Evolutionary conservation across 1,284 basidiomycete species (phyloP), one percentile per base, ranked within the genome.

Genomic region (Cronartium quercuum): DNA sequence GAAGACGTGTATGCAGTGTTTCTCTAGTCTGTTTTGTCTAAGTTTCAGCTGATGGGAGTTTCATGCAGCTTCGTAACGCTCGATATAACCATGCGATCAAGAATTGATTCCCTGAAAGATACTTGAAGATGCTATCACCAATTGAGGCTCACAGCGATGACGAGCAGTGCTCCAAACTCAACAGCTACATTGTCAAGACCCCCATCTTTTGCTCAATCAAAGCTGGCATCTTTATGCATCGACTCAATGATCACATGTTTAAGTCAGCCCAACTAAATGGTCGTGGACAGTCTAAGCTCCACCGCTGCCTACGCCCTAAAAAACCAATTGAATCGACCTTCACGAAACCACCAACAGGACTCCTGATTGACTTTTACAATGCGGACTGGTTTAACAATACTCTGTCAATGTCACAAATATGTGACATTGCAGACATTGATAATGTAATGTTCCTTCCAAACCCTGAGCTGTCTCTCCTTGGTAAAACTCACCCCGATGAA

Each of bases 151-250:
- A 67, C 35, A 67, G 65, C 21, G 42, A 67, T 24, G 41, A 67
- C 21, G 65, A 67, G 21, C 55, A 51, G 13, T 6, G 35, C 34
- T 4, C 13, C 18, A 67, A 67, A 34, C 34, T 24, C 35, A 35
- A 29, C 13, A 29, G 34, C n/a, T 67, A 47, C 21, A 34, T 51
- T 29, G 55, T 67, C 65, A 67, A 67, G 42, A 67, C 42, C 29
- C 24, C 55, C 2, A 24, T 21, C 15, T 67, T 12, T 29, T 10
- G 44, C 10, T 67, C 42, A 5, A 40, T 4, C 6, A 47, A 67
- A 29, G 15, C 65, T 10, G 55, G 29, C 4, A 29, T 21, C 15
- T 67, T 67, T 21, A 41, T 40, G 12, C 29, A n/a, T n/a, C n/a
- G n/a, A n/a, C n/a, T n/a, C n/a, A n/a, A n/a, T n/a, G n/a, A n/a